Base-by-base conservation (phyloP, 2,329 filamentous ascomycete species). In the Stemphylium lycopersici region DNA sequence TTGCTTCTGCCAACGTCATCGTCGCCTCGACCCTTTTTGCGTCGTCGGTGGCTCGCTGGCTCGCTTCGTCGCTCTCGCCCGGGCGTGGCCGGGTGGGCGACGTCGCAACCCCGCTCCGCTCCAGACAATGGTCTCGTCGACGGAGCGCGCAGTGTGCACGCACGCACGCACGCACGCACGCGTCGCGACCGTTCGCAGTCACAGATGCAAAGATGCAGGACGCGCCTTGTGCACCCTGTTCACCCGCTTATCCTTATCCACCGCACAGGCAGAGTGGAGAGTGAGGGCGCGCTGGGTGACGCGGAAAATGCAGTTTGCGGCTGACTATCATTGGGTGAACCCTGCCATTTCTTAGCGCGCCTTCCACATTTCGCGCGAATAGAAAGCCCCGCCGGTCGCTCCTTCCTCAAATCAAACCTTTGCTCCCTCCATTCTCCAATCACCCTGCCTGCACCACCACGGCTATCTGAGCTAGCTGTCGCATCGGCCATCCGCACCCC, bases 351-450 rank as follows among this genome's bases (percentile, higher is more conserved):
- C 41, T 32, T 55, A 46, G 49, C 55, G 55, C 36, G 48, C 40
- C 45, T 53, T 55, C 51, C 48, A 51, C 46, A 47, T 62, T 61
- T 59, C 57, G 48, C 59, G 55, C 37, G 50, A 52, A 52, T 52
- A 48, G 44, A 48, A 52, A 47, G 43, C 43, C 43, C 44, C 50
- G 58, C 52, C 56, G 54, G 40, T 51, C 61, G 57, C 61, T 64
- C 64, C 51, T 63, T 63, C 60, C 52, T 49, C 48, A 50, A 40
- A 50, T 42, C 46, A 49, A 38, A 38, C 48, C 40, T 38, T 50
- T 50, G 32, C 39, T 49, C 42, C 57, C 54, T 59, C 53, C 52
- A 56, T 53, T 61, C 54, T 66, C 69, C 67, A 69, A 67, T 70
- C 67, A 46, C 18, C 39, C 50, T 64, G 51, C 59, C 55, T 62